These are phyloP conservation scores for Lanmaoa rubissima DNA, from an alignment of 768 basidiomycete species.

Conservation along the genomic window DNA sequence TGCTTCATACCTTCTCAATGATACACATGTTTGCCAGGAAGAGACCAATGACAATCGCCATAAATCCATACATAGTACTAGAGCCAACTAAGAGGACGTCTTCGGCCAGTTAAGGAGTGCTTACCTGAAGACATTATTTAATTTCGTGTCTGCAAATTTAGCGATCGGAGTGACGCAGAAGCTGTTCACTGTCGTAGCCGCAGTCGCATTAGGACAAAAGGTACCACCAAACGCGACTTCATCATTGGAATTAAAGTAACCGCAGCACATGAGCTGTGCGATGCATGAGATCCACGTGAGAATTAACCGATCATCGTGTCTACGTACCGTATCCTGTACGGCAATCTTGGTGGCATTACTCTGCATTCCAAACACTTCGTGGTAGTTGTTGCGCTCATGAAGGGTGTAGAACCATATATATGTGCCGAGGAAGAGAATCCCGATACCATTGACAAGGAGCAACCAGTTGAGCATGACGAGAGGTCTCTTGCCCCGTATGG, in stretches of 20 bases:
- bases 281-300: not conserved
- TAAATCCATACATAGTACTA: constrained; percentile 77
- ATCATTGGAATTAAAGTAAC: constrained; percentile 73
- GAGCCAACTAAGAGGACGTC: not conserved
- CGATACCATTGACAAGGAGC: constrained; percentile 62
- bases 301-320: not conserved
- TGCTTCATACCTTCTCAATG: constrained; percentile 64
- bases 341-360: constrained; percentile 45
- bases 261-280: constrained; percentile 75
- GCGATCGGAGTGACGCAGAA: constrained; percentile 77
- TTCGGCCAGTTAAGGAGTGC: not conserved
- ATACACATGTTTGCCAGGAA: constrained; percentile 82
- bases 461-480: constrained; percentile 77
- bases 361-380: constrained; percentile 50
- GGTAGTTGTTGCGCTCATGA: constrained; percentile 66
- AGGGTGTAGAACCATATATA: constrained; percentile 84
- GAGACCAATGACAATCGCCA: constrained; percentile 72
- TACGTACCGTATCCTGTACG: constrained; percentile 71
- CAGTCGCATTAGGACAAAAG: constrained; percentile 51
- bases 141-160: constrained; percentile 61
- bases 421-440: constrained; percentile 62
- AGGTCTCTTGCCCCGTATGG: constrained; percentile 65
- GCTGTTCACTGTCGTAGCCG: constrained; percentile 37
- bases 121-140: constrained; percentile 87
- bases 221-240: constrained; percentile 55